A percentile compares a stretch with the other conserved stretches of the same genome.
These are phyloP conservation scores for Cicer bijugum DNA, from an alignment of 306 rosid species.

Conservation along the genomic window DNA sequence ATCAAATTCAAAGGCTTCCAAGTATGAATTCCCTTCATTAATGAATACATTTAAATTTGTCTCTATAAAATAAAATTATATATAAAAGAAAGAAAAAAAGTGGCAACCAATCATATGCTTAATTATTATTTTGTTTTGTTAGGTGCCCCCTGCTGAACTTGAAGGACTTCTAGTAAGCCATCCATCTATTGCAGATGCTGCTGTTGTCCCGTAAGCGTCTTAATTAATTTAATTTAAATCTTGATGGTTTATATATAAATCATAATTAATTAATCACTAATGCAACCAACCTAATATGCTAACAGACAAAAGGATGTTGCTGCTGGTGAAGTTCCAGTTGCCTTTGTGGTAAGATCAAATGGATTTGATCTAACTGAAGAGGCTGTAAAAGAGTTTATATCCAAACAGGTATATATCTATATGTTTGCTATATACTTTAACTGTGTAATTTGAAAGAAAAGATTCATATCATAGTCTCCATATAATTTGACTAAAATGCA, in stretches of 20 bases:
- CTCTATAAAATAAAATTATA: background rate
- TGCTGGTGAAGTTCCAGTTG: slow-evolving; percentile 96
- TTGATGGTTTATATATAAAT: background rate
- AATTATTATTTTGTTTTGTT: background rate
- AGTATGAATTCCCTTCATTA: slow-evolving; percentile 42
- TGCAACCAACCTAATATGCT: background rate
- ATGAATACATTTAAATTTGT: background rate
- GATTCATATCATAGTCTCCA: background rate
- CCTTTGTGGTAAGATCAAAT: slow-evolving; percentile 74
- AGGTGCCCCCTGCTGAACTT: slow-evolving; percentile 97
- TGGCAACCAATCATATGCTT: background rate
- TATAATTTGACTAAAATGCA: background rate
- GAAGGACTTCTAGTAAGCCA: slow-evolving; percentile 83
- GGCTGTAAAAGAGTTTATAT: slow-evolving; percentile 65
- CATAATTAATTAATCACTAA: background rate
- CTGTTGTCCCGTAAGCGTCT: slow-evolving; percentile 86
- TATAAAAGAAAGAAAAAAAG: background rate
- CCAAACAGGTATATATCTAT: slow-evolving; percentile 65
- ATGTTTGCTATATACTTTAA: background rate
- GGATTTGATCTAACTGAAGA: slow-evolving; percentile 68
- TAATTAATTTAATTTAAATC: slow-evolving; percentile 1
- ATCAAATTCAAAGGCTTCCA: slow-evolving; percentile 96
- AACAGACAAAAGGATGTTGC: slow-evolving; percentile 75
- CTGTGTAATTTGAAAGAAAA: background rate
- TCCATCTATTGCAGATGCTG: slow-evolving; percentile 84